Evolutionary conservation across 495 filamentous ascomycete genomes (phyloP).

Genomic region (Friedmanniomyces simplex): DNA sequence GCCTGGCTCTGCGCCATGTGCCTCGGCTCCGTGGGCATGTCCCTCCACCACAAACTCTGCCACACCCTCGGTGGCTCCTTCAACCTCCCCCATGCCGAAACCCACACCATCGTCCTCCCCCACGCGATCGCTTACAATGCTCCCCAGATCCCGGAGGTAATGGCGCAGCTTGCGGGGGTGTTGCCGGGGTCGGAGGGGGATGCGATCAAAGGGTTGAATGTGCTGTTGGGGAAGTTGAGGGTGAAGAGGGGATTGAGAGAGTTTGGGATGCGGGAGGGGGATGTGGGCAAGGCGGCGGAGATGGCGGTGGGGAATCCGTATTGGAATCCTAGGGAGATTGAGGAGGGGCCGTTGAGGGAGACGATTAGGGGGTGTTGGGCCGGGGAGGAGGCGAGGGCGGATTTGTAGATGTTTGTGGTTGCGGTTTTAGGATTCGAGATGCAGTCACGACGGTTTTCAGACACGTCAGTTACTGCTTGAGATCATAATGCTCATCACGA

Average conservation of each 20-base stretch:
- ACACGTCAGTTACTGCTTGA: too few relatives aligned
- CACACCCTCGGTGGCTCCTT: constrained; percentile 60
- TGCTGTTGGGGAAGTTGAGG: constrained; percentile 45
- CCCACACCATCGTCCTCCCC: constrained; percentile 56
- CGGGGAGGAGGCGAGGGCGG: constrained; percentile 51
- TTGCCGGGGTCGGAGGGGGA: constrained; percentile 51
- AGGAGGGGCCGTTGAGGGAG: constrained; percentile 49
- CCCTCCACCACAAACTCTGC: constrained; percentile 62
- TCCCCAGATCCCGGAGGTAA: constrained; percentile 47
- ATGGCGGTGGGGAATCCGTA: constrained; percentile 56
- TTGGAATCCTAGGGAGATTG: constrained; percentile 51
- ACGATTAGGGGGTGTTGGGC: constrained; percentile 57
- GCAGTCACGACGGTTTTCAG: not conserved
- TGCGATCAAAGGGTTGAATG: constrained; percentile 51
- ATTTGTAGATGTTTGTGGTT: constrained; percentile 36
- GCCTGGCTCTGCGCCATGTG: constrained; percentile 57
- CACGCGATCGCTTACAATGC: constrained; percentile 62
- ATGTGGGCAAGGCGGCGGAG: constrained; percentile 56
- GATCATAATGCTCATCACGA: too few relatives aligned
- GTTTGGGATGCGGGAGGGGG: constrained; percentile 55
- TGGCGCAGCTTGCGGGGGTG: constrained; percentile 46
- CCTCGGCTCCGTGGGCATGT: constrained; percentile 52
- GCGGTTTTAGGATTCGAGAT: not conserved
- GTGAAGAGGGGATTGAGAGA: constrained; percentile 49
- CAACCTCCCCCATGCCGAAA: constrained; percentile 60